A percentile compares a stretch with the other conserved stretches of the same genome.
phyloP scores from a whole-genome alignment of 2,329 filamentous ascomycete genomes.

The Emergomyces pasteurianus region DNA sequence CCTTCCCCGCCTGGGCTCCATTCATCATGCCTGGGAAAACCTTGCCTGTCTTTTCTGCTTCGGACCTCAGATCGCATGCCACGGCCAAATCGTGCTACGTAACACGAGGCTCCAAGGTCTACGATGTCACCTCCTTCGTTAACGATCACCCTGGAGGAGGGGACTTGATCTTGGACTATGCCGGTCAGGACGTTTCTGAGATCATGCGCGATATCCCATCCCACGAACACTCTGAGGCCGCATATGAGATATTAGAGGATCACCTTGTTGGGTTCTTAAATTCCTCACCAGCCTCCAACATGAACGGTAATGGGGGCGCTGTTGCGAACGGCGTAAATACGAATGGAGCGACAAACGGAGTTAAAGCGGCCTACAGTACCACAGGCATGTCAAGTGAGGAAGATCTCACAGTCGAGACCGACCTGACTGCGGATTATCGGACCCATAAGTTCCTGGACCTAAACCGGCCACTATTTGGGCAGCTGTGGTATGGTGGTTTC shows the following conservation, averaged over 20 bases:
- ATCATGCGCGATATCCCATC: conserved; percentile 76
- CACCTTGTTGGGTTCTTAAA: conserved; percentile 70
- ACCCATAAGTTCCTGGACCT: conserved; percentile 91
- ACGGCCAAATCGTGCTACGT: conserved; percentile 81
- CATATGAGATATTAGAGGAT: conserved; percentile 92
- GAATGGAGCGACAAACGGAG: conserved; percentile 32
- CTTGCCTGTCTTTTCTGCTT: conserved; percentile 68
- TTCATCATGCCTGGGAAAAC: conserved; percentile 61
- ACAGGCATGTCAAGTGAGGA: conserved; percentile 87
- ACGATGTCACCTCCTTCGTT: conserved; percentile 86
- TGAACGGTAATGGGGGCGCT: conserved; percentile 26
- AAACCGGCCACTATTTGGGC: conserved; percentile 67
- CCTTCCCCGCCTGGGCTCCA: neutral
- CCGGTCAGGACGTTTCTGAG: conserved; percentile 68
- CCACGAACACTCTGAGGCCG: conserved; percentile 76
- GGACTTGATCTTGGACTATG: conserved; percentile 81
- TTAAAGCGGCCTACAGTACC: conserved; percentile 31
- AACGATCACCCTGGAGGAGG: conserved; percentile 82
- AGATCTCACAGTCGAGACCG: conserved; percentile 78
- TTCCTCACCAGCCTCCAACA: conserved; percentile 44
- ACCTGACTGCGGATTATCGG: conserved; percentile 63
- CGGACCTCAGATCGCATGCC: conserved; percentile 73
- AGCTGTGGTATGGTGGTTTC: conserved; percentile 82
- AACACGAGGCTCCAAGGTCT: conserved; percentile 78
- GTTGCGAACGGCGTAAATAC: conserved; percentile 15